Evolutionary conservation across 2,329 filamentous ascomycete species (phyloP).

Genomic region (Clathrospora elynae): DNA sequence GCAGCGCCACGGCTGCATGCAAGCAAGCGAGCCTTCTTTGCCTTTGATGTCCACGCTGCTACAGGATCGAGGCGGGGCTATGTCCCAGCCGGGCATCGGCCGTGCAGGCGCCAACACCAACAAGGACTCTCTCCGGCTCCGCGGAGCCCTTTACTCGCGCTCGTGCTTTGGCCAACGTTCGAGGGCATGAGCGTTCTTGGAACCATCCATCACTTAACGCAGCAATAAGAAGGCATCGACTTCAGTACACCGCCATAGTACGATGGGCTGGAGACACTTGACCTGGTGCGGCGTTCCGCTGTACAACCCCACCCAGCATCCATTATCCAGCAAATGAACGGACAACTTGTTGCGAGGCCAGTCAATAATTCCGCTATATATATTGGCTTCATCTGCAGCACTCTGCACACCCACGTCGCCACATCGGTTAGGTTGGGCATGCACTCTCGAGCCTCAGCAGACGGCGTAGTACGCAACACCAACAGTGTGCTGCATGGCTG

Average conservation of each 20-base stretch:
- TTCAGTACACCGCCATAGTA: constrained; percentile 5
- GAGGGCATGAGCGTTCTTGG: constrained; percentile 1
- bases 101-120: constrained; percentile 18
- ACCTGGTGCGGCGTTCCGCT: constrained; percentile 1
- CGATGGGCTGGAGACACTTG: neutral
- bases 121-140: constrained; percentile 11
- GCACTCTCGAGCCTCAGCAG: constrained; percentile 5
- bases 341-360: neutral
- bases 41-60: constrained; percentile 19
- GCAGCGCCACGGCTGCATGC: constrained; percentile 23
- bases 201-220: constrained; percentile 2
- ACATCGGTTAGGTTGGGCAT: constrained; percentile 13
- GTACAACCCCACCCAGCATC: neutral
- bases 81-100: constrained; percentile 12
- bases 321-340: constrained; percentile 19
- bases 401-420: constrained; percentile 16
- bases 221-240: neutral
- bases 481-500: constrained; percentile 1
- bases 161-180: constrained; percentile 3
- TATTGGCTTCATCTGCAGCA: constrained; percentile 18
- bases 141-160: constrained; percentile 8
- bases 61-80: constrained; percentile 18
- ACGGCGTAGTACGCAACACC: constrained; percentile 1
- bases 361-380: constrained; percentile 8
- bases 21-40: constrained; percentile 15